phyloP scores from a whole-genome alignment of 768 basidiomycete genomes.

The Glaciozyma antarctica region DNA sequence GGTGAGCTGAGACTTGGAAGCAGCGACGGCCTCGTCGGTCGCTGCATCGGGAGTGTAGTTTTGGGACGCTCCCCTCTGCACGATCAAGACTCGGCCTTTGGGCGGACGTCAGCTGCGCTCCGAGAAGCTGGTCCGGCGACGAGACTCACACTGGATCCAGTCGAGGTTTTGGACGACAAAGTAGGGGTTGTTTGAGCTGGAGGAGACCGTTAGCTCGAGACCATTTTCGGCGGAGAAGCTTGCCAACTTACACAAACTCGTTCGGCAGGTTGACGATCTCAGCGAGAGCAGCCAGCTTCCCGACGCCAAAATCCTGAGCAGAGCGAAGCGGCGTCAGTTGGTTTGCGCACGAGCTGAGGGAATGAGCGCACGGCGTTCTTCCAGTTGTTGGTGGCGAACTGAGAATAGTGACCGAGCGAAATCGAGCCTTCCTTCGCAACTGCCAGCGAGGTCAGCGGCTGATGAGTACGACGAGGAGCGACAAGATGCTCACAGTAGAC shows the following conservation, averaged over 20 bases:
- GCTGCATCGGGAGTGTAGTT: neutral
- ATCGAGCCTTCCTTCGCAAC: constrained; percentile 13
- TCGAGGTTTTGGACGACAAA: constrained; percentile 56
- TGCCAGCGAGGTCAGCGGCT: neutral
- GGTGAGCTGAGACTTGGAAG: neutral
- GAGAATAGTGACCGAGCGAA: constrained; percentile 19
- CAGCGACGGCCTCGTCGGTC: neutral
- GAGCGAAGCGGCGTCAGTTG: too few species aligned
- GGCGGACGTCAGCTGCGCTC: too few species aligned
- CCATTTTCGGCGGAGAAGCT: too few species aligned
- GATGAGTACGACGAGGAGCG: constrained; percentile 43
- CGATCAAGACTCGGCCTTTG: constrained; percentile 50
- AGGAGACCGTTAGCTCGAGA: neutral
- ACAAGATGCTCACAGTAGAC: constrained; percentile 62
- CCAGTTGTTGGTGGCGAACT: constrained; percentile 35
- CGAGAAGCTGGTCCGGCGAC: too few species aligned
- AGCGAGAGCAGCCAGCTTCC: constrained; percentile 51
- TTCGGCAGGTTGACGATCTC: constrained; percentile 57
- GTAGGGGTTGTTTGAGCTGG: constrained; percentile 41
- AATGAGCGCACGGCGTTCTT: constrained; percentile 46
- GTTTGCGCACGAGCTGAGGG: too few species aligned
- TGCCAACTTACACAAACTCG: constrained; percentile 46
- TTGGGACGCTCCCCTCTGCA: constrained; percentile 40
- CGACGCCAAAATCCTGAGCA: constrained; percentile 41
- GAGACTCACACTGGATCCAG: constrained; percentile 49